These are phyloP conservation scores for Mrakia blollopis DNA, from an alignment of 768 basidiomycete genomes.

Conservation along the genomic window DNA sequence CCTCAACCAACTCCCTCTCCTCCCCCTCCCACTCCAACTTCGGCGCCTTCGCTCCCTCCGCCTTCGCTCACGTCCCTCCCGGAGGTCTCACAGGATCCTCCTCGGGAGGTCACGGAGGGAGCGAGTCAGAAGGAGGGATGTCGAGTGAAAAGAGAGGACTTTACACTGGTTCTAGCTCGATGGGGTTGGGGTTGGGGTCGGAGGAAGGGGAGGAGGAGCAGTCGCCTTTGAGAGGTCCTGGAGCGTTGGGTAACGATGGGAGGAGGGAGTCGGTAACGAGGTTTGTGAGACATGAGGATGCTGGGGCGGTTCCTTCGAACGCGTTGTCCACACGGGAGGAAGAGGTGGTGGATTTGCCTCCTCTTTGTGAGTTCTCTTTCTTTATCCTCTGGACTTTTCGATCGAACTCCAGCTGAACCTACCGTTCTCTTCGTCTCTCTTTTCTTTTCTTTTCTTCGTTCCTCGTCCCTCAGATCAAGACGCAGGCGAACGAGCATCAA, in stretches of 20 bases:
- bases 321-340: not conserved
- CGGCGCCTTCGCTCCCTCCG: not conserved
- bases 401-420: not conserved
- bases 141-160: constrained; percentile 25
- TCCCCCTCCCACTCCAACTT: not conserved
- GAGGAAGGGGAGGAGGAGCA: not conserved
- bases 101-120: not conserved
- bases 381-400: not conserved
- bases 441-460: not conserved
- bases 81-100: not conserved
- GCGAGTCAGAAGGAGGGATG: constrained; percentile 9
- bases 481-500: not conserved
- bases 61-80: constrained; percentile 30
- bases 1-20: constrained; percentile 1
- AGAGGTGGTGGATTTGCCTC: constrained; percentile 27
- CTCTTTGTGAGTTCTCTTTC: constrained; percentile 15
- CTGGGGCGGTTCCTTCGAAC: constrained; percentile 4
- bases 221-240: not conserved
- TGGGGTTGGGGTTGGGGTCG: not conserved
- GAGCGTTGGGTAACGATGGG: not conserved
- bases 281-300: constrained; percentile 31
- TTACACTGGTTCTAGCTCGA: not conserved
- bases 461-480: constrained; percentile 14
- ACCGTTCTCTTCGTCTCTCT: not conserved
- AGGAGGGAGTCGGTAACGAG: constrained; percentile 8